Base-by-base conservation (phyloP, 495 filamentous ascomycete genomes). In the Pseudomonodictys pantanalensis region DNA sequence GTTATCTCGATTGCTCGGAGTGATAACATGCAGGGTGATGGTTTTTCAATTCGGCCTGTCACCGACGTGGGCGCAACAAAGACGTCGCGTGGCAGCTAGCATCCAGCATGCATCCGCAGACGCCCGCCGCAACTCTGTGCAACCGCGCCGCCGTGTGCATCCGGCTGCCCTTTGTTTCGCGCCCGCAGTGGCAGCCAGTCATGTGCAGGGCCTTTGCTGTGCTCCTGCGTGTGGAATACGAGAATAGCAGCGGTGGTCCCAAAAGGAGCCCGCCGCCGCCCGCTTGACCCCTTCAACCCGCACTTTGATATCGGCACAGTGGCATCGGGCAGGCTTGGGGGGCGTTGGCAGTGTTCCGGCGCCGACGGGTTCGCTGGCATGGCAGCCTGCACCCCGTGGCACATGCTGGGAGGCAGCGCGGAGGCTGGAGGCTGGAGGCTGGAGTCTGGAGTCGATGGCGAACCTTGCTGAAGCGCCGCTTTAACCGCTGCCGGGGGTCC, bases 31-130 rank as follows among this genome's bases (percentile, higher is more conserved):
- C 55, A 48, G 44, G 55, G 5, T 25, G 26, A 3, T 32, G n/a
- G 29, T 47, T 62, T 55, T 51, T 28, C 45, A 56, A 56, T 56
- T 41, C 23, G 44, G 22, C 50, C 41, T 61, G 58, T 55, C 58
- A 61, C 29, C 48, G 49, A 17, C 17, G 50, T 38, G 50, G 50
- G 32, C 33, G 50, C 32, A 41, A 53, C 18, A 43, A 28, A 33
- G 29, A 43, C 18, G 11, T 53, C 29, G 48, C 48, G 30, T 51
- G 33, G 26, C 4, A 17, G 23, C 25, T 17, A 25, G 53, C 46
- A 25, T n/a, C n/a, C n/a, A n/a, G 32, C 41, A 56, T 45, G 52
- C 41, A 56, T 18, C 23, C 41, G 26, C 52, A n/a, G 39, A 8
- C 42, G 39, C 52, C 52, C 41, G 12, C 52, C n/a, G n/a, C n/a